Base-by-base conservation (phyloP, 768 basidiomycete species). In the Tylopilus rubrobrunneus region DNA sequence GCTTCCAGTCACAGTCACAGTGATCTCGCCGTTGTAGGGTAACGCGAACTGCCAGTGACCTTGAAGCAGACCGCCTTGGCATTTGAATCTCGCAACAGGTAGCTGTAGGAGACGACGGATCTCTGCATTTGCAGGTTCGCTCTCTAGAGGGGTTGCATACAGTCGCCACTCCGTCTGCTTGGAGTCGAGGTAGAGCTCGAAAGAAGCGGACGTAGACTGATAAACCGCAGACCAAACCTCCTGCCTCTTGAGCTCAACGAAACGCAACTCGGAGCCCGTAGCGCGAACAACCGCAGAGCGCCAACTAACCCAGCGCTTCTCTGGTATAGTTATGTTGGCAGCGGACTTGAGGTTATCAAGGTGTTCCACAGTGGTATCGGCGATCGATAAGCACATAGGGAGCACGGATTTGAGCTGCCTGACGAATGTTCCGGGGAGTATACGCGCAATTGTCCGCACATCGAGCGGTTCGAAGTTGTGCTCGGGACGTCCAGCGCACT, bases 401-500 rank as follows among this genome's bases (percentile, higher is more conserved):
- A 98, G 78, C 6, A 81, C 76, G 1, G 86, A 79, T 67, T 92
- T 94, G 50, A 96, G 77, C 57, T 81, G 77, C 63, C 80, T 81
- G n/a, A 84, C 81, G 66, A 96, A 97, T 9, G 78, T 74, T 12
- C 78, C 76, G 2, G 95, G 94, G 5, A 79, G 73, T 9, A 89
- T 66, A n/a, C 95, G 85, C 17, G 80, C 76, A 45, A 81, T 66
- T 10, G 71, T 64, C 5, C 64, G 69, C 27, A 80, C 60, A 57
- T 87, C 81, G 49, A 90, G 79, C 0, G 74, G 69, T 19, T 69
- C 65, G 57, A 83, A 84, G 59, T 85, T 87, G 68, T 98, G 95
- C 61, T 94, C 89, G 0, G 95, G 95, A 59, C 92, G 85, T 27
- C 92, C 93, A 40, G 89, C 90, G 65, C 93, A 96, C 66, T 86